phyloP scores from a whole-genome alignment of 2,329 filamentous ascomycete genomes.

The Capronia coronata region DNA sequence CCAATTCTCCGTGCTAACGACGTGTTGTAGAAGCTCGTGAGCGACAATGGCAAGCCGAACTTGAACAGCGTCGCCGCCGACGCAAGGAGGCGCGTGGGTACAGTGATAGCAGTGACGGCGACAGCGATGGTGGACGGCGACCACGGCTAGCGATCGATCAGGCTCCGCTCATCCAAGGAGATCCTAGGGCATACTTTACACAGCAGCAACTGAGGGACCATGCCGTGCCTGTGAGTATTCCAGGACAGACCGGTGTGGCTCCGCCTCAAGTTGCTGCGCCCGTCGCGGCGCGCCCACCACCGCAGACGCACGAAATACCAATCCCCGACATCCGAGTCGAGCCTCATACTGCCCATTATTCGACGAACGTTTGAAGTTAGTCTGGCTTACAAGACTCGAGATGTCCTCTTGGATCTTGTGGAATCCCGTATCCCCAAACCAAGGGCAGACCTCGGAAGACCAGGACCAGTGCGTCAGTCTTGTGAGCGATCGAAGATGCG shows the following conservation, averaged over 20 bases:
- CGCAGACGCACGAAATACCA: slow-evolving; percentile 8
- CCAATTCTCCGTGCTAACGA: background rate
- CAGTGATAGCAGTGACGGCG: slow-evolving; percentile 34
- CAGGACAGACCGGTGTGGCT: slow-evolving; percentile 5
- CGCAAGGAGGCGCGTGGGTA: slow-evolving; percentile 40
- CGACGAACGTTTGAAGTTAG: slow-evolving; percentile 17
- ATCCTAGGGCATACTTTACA: slow-evolving; percentile 18
- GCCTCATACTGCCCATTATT: slow-evolving; percentile 9
- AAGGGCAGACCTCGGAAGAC: too few relatives aligned
- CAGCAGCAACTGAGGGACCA: slow-evolving; percentile 16
- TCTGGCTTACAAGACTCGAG: too few relatives aligned
- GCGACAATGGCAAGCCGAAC: slow-evolving; percentile 31
- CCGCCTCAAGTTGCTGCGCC: slow-evolving; percentile 5
- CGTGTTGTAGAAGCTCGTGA: slow-evolving; percentile 34
- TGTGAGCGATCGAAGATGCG: too few relatives aligned
- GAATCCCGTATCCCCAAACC: too few relatives aligned
- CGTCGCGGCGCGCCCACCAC: slow-evolving; percentile 7
- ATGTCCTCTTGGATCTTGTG: too few relatives aligned
- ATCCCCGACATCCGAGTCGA: slow-evolving; percentile 23
- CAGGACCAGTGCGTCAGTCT: too few relatives aligned
- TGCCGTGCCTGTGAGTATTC: background rate
- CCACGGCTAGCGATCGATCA: slow-evolving; percentile 33
- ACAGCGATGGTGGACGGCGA: slow-evolving; percentile 31
- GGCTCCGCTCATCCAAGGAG: slow-evolving; percentile 24
- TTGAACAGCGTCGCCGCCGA: slow-evolving; percentile 34